phyloP scores from a whole-genome alignment of 2,329 filamentous ascomycete genomes.

The Penicillium sp. region DNA sequence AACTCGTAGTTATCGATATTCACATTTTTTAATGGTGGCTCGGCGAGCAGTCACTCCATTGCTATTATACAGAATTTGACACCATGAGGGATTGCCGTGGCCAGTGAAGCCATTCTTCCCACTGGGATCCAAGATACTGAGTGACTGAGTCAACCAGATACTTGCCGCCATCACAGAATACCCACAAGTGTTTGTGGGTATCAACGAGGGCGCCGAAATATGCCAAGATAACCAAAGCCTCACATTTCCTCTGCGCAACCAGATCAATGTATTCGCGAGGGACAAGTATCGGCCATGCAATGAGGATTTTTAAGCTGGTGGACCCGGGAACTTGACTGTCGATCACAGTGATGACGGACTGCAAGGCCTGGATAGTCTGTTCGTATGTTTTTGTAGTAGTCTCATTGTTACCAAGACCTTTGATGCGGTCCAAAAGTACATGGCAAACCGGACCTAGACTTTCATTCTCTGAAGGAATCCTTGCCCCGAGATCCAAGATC shows the following conservation, averaged over 20 bases:
- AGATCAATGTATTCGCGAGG: constrained; percentile 29
- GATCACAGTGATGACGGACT: constrained; percentile 5
- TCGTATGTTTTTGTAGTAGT: constrained; percentile 4
- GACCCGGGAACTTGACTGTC: not conserved
- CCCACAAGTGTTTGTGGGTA: constrained; percentile 34
- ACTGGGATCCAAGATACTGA: constrained; percentile 25
- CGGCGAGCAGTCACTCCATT: not conserved
- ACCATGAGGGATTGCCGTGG: constrained; percentile 9
- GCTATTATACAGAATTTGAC: not conserved
- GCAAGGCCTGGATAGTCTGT: constrained; percentile 10
- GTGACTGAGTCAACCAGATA: constrained; percentile 27
- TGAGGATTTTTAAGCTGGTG: not conserved
- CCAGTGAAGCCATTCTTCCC: constrained; percentile 31
- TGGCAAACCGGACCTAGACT: constrained; percentile 5
- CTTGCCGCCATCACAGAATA: constrained; percentile 31
- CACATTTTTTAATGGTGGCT: not conserved
- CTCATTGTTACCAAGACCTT: constrained; percentile 3
- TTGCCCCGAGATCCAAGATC: not conserved
- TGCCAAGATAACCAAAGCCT: constrained; percentile 41
- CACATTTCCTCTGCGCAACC: constrained; percentile 32
- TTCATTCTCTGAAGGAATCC: not conserved
- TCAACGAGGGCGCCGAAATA: constrained; percentile 41
- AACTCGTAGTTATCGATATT: not conserved
- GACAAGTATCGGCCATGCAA: constrained; percentile 31
- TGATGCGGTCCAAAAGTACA: constrained; percentile 10